These are phyloP conservation scores for Candida awuae DNA, from an alignment of 805 yeast genomes.

Conservation along the genomic window DNA sequence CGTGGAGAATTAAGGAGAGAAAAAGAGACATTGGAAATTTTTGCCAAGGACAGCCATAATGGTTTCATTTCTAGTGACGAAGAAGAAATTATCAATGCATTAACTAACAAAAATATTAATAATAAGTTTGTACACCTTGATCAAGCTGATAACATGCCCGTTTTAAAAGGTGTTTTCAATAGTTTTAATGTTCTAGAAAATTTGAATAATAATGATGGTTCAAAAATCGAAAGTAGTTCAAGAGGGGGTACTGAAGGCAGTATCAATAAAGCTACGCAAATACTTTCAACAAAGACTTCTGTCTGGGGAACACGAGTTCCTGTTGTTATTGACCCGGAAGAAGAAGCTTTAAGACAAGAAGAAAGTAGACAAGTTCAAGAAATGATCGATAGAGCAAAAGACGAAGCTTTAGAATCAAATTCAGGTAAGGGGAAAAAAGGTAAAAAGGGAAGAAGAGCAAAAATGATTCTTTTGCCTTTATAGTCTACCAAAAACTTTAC, in stretches of 20 bases:
- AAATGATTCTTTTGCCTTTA: constrained; percentile 11
- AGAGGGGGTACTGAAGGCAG: constrained; percentile 8
- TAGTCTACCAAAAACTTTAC: no score
- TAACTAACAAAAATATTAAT: constrained; percentile 26
- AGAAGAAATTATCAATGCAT: neutral
- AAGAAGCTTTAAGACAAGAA: constrained; percentile 36
- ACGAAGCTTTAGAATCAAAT: constrained; percentile 32
- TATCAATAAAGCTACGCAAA: neutral
- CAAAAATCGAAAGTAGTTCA: constrained; percentile 7
- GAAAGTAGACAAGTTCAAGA: constrained; percentile 35
- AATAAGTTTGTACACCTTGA: constrained; percentile 28
- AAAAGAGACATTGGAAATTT: constrained; percentile 8
- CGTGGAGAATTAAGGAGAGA: constrained; percentile 14
- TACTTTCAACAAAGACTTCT: constrained; percentile 28
- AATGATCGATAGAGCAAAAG: constrained; percentile 44
- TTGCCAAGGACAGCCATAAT: neutral
- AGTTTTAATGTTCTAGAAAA: constrained; percentile 12
- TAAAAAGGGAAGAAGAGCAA: constrained; percentile 37
- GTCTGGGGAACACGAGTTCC: constrained; percentile 72
- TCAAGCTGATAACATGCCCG: constrained; percentile 31
- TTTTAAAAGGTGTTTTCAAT: constrained; percentile 11
- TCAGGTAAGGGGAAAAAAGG: constrained; percentile 30
- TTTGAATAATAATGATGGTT: constrained; percentile 8
- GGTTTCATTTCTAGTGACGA: neutral
- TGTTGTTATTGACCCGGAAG: constrained; percentile 30